Evolutionary conservation across 2,329 filamentous ascomycete species (phyloP), one percentile per base, ranked within the genome.

Genomic region (Sporothrix humicola): DNA sequence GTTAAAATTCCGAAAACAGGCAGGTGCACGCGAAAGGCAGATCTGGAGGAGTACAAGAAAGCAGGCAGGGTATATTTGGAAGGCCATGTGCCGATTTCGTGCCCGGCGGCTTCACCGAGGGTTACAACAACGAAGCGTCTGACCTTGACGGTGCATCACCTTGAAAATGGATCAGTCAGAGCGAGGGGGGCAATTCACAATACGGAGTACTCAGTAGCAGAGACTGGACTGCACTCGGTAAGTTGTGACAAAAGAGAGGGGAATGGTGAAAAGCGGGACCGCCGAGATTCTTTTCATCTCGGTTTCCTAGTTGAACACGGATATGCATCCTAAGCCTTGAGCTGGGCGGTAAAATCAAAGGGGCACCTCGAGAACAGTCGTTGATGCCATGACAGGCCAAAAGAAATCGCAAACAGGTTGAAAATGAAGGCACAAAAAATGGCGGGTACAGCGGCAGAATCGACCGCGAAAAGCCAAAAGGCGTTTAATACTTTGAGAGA

Each of bases 381-480:
- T 37, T 7, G 31, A 37, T 2, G 2, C 31, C 7, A 56, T 37
- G 50, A 23, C 12, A 71, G 15, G 68, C 3, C 46, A 26, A 59
- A 44, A n/a, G 23, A 48, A 13, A 71, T 17, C 31, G 58, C 37
- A 31, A 37, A 63, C 37, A 44, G 31, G 17, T 63, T 37, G 58
- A 50, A 71, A 52, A 42, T 50, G 48, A 46, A 10, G 15, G 17
- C 13, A 50, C 50, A 31, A 65, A 68, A 31, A 20, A 46, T 52
- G 63, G 73, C 74, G 74, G 71, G 58, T 75, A 65, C 71, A 69
- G 74, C 74, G 73, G 73, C 69, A 74, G 74, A 73, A 70, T 46
- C 46, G 61, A 54, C 73, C 50, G 71, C 20, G 48, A 74, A 69
- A 42, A 37, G 52, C 10, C 20, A 70, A 70, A 31, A 58, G 42